Conservation (phyloP, 2,329 filamentous ascomycete species). For the Penicillium janthinellum region DNA sequence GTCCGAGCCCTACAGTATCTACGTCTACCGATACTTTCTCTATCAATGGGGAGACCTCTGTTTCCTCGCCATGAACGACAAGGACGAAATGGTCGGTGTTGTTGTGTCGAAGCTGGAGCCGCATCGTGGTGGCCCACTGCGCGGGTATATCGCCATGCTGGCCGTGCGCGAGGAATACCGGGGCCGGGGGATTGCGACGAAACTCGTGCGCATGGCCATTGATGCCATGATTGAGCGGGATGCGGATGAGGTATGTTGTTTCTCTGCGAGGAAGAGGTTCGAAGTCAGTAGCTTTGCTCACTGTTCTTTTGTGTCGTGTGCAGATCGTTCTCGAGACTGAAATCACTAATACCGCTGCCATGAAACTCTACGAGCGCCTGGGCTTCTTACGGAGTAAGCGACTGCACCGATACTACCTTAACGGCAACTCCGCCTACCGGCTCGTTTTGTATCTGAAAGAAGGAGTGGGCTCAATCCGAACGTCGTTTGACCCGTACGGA, state of each 20-base stretch:
- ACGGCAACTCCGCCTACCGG: slow-evolving; percentile 91
- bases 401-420: slow-evolving; percentile 91
- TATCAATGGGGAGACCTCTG: slow-evolving; percentile 98
- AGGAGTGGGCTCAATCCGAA: slow-evolving; percentile 51
- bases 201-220: slow-evolving; percentile 84
- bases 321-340: slow-evolving; percentile 91
- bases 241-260: slow-evolving; percentile 71
- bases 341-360: slow-evolving; percentile 84
- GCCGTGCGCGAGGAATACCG: slow-evolving; percentile 81
- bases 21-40: slow-evolving; percentile 97
- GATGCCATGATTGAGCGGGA: slow-evolving; percentile 82
- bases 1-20: slow-evolving; percentile 98
- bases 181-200: slow-evolving; percentile 83
- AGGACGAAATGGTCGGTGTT: slow-evolving; percentile 71
- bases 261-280: not conserved
- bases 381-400: slow-evolving; percentile 92
- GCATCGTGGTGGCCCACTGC: slow-evolving; percentile 80
- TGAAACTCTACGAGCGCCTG: slow-evolving; percentile 88
- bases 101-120: slow-evolving; percentile 93
- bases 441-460: slow-evolving; percentile 78
- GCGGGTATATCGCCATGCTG: slow-evolving; percentile 98
- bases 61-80: slow-evolving; percentile 70
- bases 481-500: slow-evolving; percentile 39
- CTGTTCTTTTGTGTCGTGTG: not conserved
- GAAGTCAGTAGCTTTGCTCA: slow-evolving; percentile 18